phyloP scores from a whole-genome alignment of 371 early-diverging fungal species.

The Blakeslea trispora region DNA sequence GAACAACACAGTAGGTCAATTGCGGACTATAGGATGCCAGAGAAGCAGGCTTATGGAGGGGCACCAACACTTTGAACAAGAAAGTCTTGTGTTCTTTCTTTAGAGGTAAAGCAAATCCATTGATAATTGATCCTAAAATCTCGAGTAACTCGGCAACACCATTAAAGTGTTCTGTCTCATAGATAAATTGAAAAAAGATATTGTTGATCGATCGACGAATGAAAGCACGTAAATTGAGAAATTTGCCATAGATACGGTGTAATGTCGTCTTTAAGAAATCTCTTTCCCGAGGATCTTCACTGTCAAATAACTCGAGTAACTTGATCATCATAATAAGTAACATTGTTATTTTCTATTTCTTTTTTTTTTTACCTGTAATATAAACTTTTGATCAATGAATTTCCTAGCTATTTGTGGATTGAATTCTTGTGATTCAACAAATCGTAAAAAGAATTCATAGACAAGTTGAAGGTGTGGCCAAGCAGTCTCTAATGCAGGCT shows the following conservation, averaged over 20 bases:
- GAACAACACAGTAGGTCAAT: constrained; percentile 96
- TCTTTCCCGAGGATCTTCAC: constrained; percentile 97
- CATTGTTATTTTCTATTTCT: too few relatives aligned
- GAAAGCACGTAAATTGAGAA: constrained; percentile 92
- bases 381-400: constrained; percentile 41
- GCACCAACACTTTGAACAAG: constrained; percentile 87
- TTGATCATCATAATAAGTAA: too few relatives aligned
- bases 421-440: constrained; percentile 95
- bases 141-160: constrained; percentile 97
- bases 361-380: constrained; percentile 32
- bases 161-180: constrained; percentile 94
- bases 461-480: constrained; percentile 98
- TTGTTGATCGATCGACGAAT: constrained; percentile 96
- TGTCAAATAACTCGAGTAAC: constrained; percentile 94
- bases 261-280: constrained; percentile 97
- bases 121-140: constrained; percentile 97
- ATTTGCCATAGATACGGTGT: constrained; percentile 97
- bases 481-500: constrained; percentile 90
- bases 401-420: constrained; percentile 82
- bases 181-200: constrained; percentile 95
- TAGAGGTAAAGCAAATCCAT: constrained; percentile 96
- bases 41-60: constrained; percentile 93
- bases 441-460: constrained; percentile 94
- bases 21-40: constrained; percentile 94
- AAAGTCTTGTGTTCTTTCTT: constrained; percentile 98